Conservation (phyloP, 2,329 filamentous ascomycete species). For the Alternaria incomplexa region DNA sequence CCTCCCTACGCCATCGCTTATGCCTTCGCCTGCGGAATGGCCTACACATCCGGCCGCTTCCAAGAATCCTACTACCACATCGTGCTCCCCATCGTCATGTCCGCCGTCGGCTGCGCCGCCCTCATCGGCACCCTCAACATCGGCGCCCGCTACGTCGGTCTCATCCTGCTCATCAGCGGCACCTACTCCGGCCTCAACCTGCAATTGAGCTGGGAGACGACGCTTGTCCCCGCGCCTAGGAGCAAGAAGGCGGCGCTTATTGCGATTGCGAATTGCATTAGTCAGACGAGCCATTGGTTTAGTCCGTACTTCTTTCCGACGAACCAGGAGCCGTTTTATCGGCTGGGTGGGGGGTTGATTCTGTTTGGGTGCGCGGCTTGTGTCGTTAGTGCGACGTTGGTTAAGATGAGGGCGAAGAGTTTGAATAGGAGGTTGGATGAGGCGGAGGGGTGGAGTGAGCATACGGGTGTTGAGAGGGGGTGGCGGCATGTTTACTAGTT, state of each 20-base stretch:
- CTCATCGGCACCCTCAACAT: constrained; percentile 39
- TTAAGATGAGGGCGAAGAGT: constrained; percentile 27
- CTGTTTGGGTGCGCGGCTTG: constrained; percentile 35
- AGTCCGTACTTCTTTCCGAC: constrained; percentile 49
- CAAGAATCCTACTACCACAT: constrained; percentile 41
- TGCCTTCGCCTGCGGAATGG: constrained; percentile 26
- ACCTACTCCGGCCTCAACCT: constrained; percentile 51
- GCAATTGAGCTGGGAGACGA: constrained; percentile 53
- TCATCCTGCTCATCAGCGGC: constrained; percentile 42
- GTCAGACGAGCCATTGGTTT: constrained; percentile 52
- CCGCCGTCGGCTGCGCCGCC: constrained; percentile 29
- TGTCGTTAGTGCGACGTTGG: constrained; percentile 9
- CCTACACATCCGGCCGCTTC: constrained; percentile 37
- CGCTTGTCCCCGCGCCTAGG: constrained; percentile 49
- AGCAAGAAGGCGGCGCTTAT: constrained; percentile 53
- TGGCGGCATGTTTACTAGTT: constrained; percentile 34
- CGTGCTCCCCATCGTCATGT: constrained; percentile 28
- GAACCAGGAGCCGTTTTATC: constrained; percentile 31
- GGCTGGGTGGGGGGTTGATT: constrained; percentile 30
- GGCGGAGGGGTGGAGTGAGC: constrained; percentile 30
- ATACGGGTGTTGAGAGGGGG: constrained; percentile 34
- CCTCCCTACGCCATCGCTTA: constrained; percentile 49
- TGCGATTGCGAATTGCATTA: constrained; percentile 52
- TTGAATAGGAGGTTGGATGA: constrained; percentile 40
- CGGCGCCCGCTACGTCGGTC: constrained; percentile 38